Conservation (phyloP, 2,329 filamentous ascomycete species). For the Penicillium digitatum region DNA sequence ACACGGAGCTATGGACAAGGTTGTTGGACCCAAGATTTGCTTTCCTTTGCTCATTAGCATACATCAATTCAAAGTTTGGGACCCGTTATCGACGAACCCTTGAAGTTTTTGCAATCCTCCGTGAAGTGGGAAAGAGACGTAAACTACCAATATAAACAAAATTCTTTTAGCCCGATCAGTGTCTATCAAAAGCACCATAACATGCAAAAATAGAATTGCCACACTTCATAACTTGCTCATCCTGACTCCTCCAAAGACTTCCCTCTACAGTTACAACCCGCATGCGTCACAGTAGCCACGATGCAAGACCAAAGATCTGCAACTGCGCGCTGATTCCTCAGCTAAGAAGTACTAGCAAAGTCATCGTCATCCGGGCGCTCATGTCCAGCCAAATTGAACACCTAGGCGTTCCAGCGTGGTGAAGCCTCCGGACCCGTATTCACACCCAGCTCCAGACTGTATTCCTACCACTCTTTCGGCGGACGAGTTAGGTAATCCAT, state of each 20-base stretch:
- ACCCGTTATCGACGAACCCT: neutral
- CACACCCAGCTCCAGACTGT: constrained; percentile 28
- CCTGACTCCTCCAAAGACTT: constrained; percentile 25
- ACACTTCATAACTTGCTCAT: constrained; percentile 1
- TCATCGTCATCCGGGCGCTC: constrained; percentile 40
- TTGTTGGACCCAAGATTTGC: constrained; percentile 1
- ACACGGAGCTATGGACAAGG: constrained; percentile 15
- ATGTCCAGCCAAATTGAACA: constrained; percentile 43
- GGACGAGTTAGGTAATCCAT: constrained; percentile 41
- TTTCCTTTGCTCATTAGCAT: constrained; percentile 6
- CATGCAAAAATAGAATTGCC: neutral
- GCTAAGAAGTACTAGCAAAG: constrained; percentile 29
- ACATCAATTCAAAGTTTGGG: constrained; percentile 17
- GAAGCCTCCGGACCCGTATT: constrained; percentile 12
- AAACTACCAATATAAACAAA: neutral
- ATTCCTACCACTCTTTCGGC: constrained; percentile 32
- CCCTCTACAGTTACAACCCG: constrained; percentile 42
- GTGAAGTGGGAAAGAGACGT: neutral
- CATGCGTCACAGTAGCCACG: constrained; percentile 19
- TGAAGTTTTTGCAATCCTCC: neutral
- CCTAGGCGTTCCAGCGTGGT: constrained; percentile 11
- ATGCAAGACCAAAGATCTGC: constrained; percentile 20
- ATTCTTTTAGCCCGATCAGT: neutral
- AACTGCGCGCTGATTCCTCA: constrained; percentile 36
- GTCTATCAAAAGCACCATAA: neutral